These are phyloP conservation scores for Candida ficus DNA, from an alignment of 805 yeast species.

Conservation along the genomic window DNA sequence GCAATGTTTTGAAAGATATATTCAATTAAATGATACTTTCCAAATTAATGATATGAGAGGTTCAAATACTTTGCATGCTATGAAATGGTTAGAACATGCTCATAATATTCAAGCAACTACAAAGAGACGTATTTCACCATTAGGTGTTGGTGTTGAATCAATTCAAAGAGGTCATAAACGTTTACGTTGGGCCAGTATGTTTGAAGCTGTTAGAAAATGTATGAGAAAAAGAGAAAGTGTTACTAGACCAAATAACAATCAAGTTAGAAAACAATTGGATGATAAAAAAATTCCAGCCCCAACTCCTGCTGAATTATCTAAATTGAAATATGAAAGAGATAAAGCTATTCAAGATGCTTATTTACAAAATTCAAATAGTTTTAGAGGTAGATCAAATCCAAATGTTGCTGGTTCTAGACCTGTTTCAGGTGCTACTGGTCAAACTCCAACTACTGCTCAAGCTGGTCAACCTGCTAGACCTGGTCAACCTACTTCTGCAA, in stretches of 20 bases:
- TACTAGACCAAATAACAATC: slow-evolving; percentile 50
- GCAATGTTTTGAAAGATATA: slow-evolving; percentile 97
- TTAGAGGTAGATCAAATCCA: slow-evolving; percentile 10
- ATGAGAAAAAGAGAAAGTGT: slow-evolving; percentile 85
- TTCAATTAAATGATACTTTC: slow-evolving; percentile 85
- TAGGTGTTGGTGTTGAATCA: slow-evolving; percentile 91
- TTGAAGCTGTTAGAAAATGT: slow-evolving; percentile 88
- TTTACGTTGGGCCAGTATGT: slow-evolving; percentile 94
- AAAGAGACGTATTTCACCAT: slow-evolving; percentile 81
- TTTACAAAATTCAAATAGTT: slow-evolving; percentile 33
- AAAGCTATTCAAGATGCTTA: slow-evolving; percentile 76
- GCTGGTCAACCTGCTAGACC: slow-evolving; percentile 27
- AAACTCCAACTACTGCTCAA: neutral
- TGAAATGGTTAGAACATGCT: slow-evolving; percentile 88
- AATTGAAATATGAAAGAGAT: slow-evolving; percentile 80
- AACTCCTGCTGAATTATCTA: slow-evolving; percentile 80
- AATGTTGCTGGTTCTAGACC: slow-evolving; percentile 7
- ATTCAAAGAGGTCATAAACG: slow-evolving; percentile 90
- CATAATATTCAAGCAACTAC: slow-evolving; percentile 84
- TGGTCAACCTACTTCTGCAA: neutral
- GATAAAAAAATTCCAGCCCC: slow-evolving; percentile 49
- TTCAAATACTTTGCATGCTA: slow-evolving; percentile 74
- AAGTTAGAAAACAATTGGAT: slow-evolving; percentile 36
- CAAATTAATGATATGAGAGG: slow-evolving; percentile 88
- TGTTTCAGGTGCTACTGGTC: slow-evolving; percentile 2